phyloP scores from a whole-genome alignment of 345 rosid genomes.

The Lepidium africanum region DNA sequence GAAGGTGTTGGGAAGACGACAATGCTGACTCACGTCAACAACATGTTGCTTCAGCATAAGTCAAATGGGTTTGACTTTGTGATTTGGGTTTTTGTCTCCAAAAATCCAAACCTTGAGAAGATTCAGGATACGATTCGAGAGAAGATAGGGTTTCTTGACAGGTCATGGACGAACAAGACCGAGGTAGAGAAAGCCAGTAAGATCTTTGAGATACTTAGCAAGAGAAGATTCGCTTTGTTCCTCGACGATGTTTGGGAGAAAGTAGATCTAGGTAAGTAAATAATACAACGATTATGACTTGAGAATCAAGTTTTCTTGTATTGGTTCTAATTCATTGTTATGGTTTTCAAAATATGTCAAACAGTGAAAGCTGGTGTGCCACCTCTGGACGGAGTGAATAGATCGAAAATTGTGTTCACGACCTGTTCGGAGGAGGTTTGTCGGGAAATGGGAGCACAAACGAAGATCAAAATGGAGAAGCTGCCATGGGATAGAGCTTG shows the following conservation, averaged over 20 bases:
- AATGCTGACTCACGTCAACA: constrained; percentile 32
- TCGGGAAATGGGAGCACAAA: constrained; percentile 28
- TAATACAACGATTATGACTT: background rate
- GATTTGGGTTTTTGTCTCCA: constrained; percentile 33
- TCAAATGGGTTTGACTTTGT: constrained; percentile 28
- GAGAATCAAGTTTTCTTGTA: background rate
- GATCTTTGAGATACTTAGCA: constrained; percentile 24
- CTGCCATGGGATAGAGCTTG: constrained; percentile 25
- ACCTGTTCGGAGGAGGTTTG: constrained; percentile 33
- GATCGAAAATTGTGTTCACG: constrained; percentile 30
- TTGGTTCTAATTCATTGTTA: background rate
- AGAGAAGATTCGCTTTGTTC: constrained; percentile 29
- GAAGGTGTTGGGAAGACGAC: constrained; percentile 41
- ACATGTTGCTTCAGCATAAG: constrained; percentile 19
- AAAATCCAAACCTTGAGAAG: constrained; percentile 24
- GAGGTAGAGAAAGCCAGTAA: constrained; percentile 18
- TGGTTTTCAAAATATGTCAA: background rate
- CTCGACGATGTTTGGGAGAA: constrained; percentile 36
- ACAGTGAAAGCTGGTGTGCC: constrained; percentile 29
- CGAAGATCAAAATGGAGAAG: constrained; percentile 25
- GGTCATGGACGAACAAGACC: constrained; percentile 25
- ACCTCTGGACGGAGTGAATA: constrained; percentile 12
- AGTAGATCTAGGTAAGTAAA: constrained; percentile 26
- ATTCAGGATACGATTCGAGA: constrained; percentile 30
- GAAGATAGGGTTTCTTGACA: constrained; percentile 28